These are phyloP conservation scores for Trematosphaeria pertusa DNA, from an alignment of 2,329 filamentous ascomycete species.

Conservation along the genomic window DNA sequence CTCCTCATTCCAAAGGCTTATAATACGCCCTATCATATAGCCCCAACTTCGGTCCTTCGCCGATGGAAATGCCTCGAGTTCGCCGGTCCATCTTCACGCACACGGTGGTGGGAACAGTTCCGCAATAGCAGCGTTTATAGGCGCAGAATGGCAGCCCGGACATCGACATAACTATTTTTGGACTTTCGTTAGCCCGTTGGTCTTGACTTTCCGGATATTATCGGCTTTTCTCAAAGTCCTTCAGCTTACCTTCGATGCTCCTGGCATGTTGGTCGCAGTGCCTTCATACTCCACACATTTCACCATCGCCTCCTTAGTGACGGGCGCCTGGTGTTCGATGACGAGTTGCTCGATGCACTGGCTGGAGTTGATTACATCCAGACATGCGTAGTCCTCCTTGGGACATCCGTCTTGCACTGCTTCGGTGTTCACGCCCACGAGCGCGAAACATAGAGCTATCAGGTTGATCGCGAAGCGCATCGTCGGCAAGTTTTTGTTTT, in stretches of 20 bases:
- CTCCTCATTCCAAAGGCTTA: too few relatives aligned
- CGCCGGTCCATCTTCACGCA: conserved; percentile 2
- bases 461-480: conserved; percentile 17
- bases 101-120: conserved; percentile 29
- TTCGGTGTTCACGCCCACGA: conserved; percentile 6
- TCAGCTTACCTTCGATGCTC: conserved; percentile 26
- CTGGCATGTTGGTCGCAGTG: conserved; percentile 20
- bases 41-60: too few relatives aligned
- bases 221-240: not conserved
- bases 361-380: conserved; percentile 32
- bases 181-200: too few relatives aligned
- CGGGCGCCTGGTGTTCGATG: conserved; percentile 16
- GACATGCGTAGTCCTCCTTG: conserved; percentile 30
- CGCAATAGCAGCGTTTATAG: conserved; percentile 25
- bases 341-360: conserved; percentile 29
- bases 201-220: conserved; percentile 5
- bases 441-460: conserved; percentile 8
- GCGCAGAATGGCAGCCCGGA: conserved; percentile 26
- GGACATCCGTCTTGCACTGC: conserved; percentile 25
- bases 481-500: not conserved
- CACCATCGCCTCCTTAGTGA: conserved; percentile 24
- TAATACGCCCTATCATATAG: too few relatives aligned
- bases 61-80: too few relatives aligned
- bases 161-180: conserved; percentile 33
- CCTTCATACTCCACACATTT: conserved; percentile 31